Evolutionary conservation across 2,329 filamentous ascomycete genomes (phyloP), one percentile per base, ranked within the genome.

Genomic region (Pyrenochaeta sp.): DNA sequence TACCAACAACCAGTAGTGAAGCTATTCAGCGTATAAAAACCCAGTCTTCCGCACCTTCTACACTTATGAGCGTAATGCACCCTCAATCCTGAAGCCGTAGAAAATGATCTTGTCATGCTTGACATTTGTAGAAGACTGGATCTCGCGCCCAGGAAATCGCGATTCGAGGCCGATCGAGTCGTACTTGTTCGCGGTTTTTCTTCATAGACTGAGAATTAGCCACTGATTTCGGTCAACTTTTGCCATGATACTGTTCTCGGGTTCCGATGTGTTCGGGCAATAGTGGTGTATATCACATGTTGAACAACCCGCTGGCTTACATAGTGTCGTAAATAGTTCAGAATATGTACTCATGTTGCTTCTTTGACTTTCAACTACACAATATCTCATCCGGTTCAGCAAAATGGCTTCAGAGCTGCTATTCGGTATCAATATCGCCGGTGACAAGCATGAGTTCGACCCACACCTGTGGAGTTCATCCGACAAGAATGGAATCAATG

Each of bases 361-460:
- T 30, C 28, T 30, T 9, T 30, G 28, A 30, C 5, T 5, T 30
- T 30, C 19, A 30, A 5, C 9, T 30, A 30, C 5, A 30, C 5
- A 30, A 9, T 30, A 5, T 30, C 19, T 30, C 9, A 9, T 30
- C 28, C 28, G 28, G 5, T 9, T n/a, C 22, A 19, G 7, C 39
- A 42, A 42, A 3, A 42, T 42, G 39, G 13, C 39, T 9, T 22
- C 39, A 42, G 39, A 22, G 9, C 8, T 42, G 39, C n/a, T 19
- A 22, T 42, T 42, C n/a, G 39, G 39, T 22, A 52, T 52, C n/a
- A 52, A 52, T 27, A 25, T 37, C n/a, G 15, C 49, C 2, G 49
- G 49, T 22, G 49, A 52, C 49, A 52, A 52, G 15, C 49, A 52
- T 30, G 49, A 52, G 28, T 53, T 53, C n/a, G 50, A 53, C 15